Conservation (phyloP, 768 basidiomycete species). For the Russula olivacea region DNA sequence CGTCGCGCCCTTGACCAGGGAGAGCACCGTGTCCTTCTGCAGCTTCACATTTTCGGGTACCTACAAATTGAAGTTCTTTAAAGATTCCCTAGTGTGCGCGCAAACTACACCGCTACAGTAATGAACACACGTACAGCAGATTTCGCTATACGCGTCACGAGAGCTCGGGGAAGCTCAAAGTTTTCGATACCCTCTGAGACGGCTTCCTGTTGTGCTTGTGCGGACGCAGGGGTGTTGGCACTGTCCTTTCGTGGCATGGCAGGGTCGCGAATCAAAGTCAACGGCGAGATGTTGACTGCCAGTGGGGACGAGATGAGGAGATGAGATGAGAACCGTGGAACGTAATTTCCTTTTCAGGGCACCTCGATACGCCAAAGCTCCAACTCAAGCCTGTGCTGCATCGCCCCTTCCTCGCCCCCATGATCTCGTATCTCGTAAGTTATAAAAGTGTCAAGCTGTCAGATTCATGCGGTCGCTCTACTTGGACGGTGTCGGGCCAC, state of each 20-base stretch:
- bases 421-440: too few species aligned
- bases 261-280: not conserved
- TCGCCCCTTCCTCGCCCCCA: too few species aligned
- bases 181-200: slow-evolving; percentile 84
- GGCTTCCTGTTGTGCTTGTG: slow-evolving; percentile 73
- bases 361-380: too few species aligned
- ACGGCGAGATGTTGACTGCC: too few species aligned
- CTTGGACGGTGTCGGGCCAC: too few species aligned
- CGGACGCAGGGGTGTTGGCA: slow-evolving; percentile 48
- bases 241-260: slow-evolving; percentile 69
- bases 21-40: slow-evolving; percentile 83
- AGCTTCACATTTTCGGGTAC: slow-evolving; percentile 80
- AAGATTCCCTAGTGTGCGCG: not conserved
- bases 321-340: too few species aligned
- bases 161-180: slow-evolving; percentile 78
- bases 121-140: slow-evolving; percentile 53
- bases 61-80: slow-evolving; percentile 35
- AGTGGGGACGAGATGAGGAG: too few species aligned
- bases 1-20: slow-evolving; percentile 82
- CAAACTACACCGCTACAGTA: not conserved
- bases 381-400: too few species aligned
- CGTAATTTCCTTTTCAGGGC: not conserved
- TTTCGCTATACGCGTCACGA: slow-evolving; percentile 82
- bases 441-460: too few species aligned
- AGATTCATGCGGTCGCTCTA: too few species aligned